These are phyloP conservation scores for Apiospora kogelbergensis DNA, from an alignment of 2,329 filamentous ascomycete genomes.

Conservation along the genomic window DNA sequence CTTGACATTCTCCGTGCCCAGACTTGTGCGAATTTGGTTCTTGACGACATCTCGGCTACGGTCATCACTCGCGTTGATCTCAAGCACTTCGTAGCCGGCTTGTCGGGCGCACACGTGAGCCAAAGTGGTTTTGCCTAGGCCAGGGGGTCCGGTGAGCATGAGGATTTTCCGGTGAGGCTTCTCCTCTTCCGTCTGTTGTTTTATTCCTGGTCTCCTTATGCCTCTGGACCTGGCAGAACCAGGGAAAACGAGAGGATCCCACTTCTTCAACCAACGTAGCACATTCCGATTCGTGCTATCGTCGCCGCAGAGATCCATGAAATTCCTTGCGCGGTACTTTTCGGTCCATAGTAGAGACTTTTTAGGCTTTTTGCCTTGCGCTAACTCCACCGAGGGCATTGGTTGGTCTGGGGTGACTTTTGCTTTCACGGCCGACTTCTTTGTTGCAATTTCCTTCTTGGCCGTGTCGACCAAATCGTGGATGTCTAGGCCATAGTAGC, in stretches of 20 bases:
- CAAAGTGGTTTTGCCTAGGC: constrained; percentile 91
- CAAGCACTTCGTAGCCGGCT: constrained; percentile 92
- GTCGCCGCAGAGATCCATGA: constrained; percentile 91
- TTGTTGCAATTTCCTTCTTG: constrained; percentile 53
- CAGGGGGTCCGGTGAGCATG: constrained; percentile 86
- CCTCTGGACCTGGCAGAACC: constrained; percentile 63
- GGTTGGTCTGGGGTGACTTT: constrained; percentile 33
- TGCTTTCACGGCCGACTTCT: constrained; percentile 27
- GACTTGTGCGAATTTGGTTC: constrained; percentile 83
- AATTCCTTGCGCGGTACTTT: constrained; percentile 90
- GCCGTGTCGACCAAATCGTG: constrained; percentile 77
- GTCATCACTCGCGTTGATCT: constrained; percentile 98
- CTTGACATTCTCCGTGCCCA: constrained; percentile 93
- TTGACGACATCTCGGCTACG: constrained; percentile 87
- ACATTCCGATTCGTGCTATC: constrained; percentile 91
- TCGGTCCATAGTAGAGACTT: constrained; percentile 84
- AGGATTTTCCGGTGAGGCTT: constrained; percentile 83
- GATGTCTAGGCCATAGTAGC: constrained; percentile 92
- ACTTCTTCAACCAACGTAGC: constrained; percentile 88
- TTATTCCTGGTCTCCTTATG: constrained; percentile 44
- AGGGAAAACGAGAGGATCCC: constrained; percentile 92
- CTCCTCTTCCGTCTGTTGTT: constrained; percentile 61
- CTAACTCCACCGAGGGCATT: constrained; percentile 43
- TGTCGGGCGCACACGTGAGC: constrained; percentile 95
- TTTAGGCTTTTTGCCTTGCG: constrained; percentile 39